Evolutionary conservation across 768 basidiomycete genomes (phyloP).

Genomic region (Termitomyces sp.): DNA sequence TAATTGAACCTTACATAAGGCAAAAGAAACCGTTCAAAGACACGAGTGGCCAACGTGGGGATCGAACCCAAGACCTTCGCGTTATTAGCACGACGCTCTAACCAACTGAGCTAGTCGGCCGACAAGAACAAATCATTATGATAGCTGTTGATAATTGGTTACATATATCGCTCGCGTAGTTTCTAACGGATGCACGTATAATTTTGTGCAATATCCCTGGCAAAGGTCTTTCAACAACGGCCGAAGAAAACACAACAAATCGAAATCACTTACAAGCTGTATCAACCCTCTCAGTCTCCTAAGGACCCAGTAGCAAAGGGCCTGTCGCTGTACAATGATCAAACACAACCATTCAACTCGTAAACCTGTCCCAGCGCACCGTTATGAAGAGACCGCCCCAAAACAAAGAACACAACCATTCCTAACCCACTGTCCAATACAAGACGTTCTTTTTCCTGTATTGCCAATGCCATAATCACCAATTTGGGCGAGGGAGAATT

Average conservation of each 20-base stretch:
- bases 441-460: not conserved
- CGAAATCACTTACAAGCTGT: not conserved
- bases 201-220: not conserved
- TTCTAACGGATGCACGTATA: no score
- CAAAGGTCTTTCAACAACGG: not conserved
- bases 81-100: constrained; percentile 83
- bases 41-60: constrained; percentile 47
- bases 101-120: constrained; percentile 84
- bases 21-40: no score
- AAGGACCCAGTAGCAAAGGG: not conserved
- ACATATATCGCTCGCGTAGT: no score
- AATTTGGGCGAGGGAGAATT: not conserved
- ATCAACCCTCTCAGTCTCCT: no score
- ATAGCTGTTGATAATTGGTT: no score
- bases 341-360: not conserved
- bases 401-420: constrained; percentile 7
- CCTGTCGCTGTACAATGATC: not conserved
- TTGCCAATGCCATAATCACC: not conserved
- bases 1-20: constrained; percentile 9
- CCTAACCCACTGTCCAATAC: constrained; percentile 3
- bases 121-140: no score
- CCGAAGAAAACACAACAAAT: not conserved
- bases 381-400: not conserved
- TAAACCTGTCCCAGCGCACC: not conserved
- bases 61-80: constrained; percentile 68